Evolutionary conservation across 2,329 filamentous ascomycete genomes (phyloP), one percentile per base, ranked within the genome.

Genomic region (Macrophomina pseudophaseolina): DNA sequence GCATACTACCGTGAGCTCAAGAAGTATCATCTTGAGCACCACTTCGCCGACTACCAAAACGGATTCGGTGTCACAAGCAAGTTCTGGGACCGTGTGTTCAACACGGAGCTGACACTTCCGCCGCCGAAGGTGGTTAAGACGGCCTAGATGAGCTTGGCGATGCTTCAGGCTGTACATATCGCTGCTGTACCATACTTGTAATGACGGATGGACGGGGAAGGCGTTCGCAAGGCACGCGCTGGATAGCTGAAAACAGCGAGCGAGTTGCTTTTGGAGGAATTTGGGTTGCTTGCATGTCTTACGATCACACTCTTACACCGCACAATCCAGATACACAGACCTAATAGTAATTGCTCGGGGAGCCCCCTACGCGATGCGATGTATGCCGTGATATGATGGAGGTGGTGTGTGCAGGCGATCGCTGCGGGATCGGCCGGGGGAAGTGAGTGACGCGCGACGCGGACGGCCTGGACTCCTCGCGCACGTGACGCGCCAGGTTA

Each of bases 21-120:
- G 88, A 98, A 97, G 81, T 97, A 97, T 76, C 95, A 99, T 77
- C 89, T 99, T 35, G 89, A 93, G 77, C 95, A 99, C 78, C 95
- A 99, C 82, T 99, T 97, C 80, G 92, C 95, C 69, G 95, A 99
- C 78, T 99, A 96, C 78, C 91, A 99, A 80, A 94, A 97, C 71
- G 95, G 95, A 63, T 99, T 98, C 73, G 95, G 95, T 66, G 94
- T 99, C 62, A 97, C 94, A 38, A 97, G 91, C 84, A 89, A 90
- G 71, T 97, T 99, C 84, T 99, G 95, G 95, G 95, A 99, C 78
- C 83, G 82, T 59, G 82, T 99, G 6, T 99, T 99, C 76, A 93
- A 93, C 71, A 99, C 95, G 1, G 90, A 97, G 81, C 84, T 99
- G 63, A 80, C 84, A 64, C 81, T 82, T 72, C 76, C 74, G 58